Conservation (phyloP, 805 yeast genomes). For the Candida berthetii region DNA sequence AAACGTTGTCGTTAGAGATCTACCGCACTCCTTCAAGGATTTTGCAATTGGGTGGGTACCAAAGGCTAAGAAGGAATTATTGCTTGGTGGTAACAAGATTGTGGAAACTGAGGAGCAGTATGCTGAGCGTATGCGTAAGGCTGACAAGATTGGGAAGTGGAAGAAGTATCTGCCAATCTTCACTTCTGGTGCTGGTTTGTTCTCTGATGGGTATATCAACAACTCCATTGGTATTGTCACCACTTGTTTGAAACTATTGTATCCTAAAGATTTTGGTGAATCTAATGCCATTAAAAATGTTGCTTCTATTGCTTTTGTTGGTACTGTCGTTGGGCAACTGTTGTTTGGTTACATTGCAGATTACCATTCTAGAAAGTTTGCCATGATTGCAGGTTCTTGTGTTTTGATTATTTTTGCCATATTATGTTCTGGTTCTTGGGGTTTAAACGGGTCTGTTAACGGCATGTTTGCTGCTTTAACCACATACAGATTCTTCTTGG, state of each 20-base stretch:
- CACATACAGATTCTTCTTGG: slow-evolving; percentile 79
- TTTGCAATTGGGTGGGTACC: no score
- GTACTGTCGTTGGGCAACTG: slow-evolving; percentile 85
- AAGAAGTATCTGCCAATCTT: slow-evolving; percentile 58
- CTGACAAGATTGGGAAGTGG: slow-evolving; percentile 14
- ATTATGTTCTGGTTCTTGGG: slow-evolving; percentile 85
- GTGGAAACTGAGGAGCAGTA: no score
- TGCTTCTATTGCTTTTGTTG: slow-evolving; percentile 84
- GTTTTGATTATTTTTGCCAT: slow-evolving; percentile 75
- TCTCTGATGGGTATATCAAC: slow-evolving; percentile 90
- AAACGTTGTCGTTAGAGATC: no score
- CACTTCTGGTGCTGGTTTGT: slow-evolving; percentile 88
- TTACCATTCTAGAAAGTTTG: slow-evolving; percentile 70
- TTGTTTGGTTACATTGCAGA: slow-evolving; percentile 79
- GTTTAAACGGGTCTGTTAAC: slow-evolving; percentile 51
- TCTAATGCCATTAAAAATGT: slow-evolving; percentile 76
- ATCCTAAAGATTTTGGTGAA: slow-evolving; percentile 53
- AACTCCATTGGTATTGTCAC: slow-evolving; percentile 76
- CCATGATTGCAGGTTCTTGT: slow-evolving; percentile 74
- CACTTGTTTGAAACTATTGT: slow-evolving; percentile 60
- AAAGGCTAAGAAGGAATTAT: no score
- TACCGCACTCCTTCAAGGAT: no score
- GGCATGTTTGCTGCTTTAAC: slow-evolving; percentile 87
- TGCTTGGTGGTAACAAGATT: no score
- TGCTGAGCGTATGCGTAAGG: no score